Conservation (phyloP, 176 grass and related monocot genomes). For the Cenchrus purpureus region DNA sequence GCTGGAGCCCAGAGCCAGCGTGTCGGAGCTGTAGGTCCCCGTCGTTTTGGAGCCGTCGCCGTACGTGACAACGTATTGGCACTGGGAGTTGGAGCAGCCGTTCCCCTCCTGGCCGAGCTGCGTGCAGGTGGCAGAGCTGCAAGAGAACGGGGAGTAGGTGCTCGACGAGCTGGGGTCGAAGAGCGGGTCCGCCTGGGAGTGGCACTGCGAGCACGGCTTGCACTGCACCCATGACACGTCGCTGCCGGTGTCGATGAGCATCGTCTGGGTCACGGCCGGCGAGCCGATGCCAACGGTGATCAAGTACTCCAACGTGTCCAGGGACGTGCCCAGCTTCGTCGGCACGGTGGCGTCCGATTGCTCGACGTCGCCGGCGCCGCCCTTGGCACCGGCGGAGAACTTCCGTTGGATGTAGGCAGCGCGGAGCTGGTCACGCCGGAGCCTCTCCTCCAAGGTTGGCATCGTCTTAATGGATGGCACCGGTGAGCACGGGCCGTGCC, state of each 20-base stretch:
- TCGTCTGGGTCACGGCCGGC: constrained; percentile 32
- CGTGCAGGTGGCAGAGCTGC: constrained; percentile 33
- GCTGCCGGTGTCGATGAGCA: constrained; percentile 77
- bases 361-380: background rate
- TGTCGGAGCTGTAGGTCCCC: constrained; percentile 66
- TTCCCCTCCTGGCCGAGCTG: constrained; percentile 35
- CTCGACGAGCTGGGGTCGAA: constrained; percentile 61
- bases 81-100: constrained; percentile 44
- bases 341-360: constrained; percentile 28
- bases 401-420: constrained; percentile 46
- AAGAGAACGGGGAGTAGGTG: constrained; percentile 67
- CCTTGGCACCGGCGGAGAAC: constrained; percentile 8
- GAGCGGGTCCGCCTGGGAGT: constrained; percentile 45
- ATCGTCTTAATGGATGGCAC: background rate
- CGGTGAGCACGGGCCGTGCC: constrained; percentile 69
- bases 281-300: constrained; percentile 57
- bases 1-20: constrained; percentile 39
- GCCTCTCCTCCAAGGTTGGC: constrained; percentile 40
- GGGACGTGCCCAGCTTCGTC: constrained; percentile 33
- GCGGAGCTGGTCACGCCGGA: constrained; percentile 56
- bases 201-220: constrained; percentile 60
- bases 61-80: constrained; percentile 65
- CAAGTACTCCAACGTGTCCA: constrained; percentile 64
- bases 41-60: constrained; percentile 64
- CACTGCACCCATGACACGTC: constrained; percentile 90